Evolutionary conservation across 805 yeast species (phyloP), one percentile per base, ranked within the genome.

Genomic region (Cyberlindnera xishuangbannaensis): DNA sequence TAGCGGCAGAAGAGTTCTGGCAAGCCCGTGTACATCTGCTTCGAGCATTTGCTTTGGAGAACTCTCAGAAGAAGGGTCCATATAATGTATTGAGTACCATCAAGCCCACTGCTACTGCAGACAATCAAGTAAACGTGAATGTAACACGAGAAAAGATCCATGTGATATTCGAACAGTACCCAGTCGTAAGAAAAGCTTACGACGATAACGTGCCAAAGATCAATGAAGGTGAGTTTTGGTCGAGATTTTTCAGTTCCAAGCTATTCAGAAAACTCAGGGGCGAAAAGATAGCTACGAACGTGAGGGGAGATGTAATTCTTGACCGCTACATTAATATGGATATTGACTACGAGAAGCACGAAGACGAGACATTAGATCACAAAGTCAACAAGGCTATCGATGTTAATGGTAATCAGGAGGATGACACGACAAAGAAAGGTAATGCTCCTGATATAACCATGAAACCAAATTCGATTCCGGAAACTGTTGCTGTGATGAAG

Each of bases 181-280:
- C 98, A 0, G 76, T 88, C 24, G 94, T 92, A 17, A 76, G 84
- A 40, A 76, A 73, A 42, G 97, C 97, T 0, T 92, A 83, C 51
- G 78, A 76, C 39, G 98, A 92, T 34, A 78, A 78, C 37, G 98
- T 92, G 5, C 98, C 97, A 1, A 78, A 80, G 41, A 67, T 92
- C 33, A 71, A 75, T 30, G 97, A 92, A 55, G 88, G 90, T 26
- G 95, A 83, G 51, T 92, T 92, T 49, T 92, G 98, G 98, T 85
- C 95, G 9, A 65, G 97, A 41, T 92, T 92, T 51, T 92, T 92
- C 67, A 79, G 85, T 49, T 87, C 97, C 1, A 82, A 86, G 48
- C 62, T 92, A 40, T 92, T 88, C 51, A 69, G 96, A 45, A 75
- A 87, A 48, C 64, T 92, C 21, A 71, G 95, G 54, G 98, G 98